These are phyloP conservation scores for Trichosporon asahii DNA, from an alignment of 1,284 basidiomycete species.

Conservation along the genomic window DNA sequence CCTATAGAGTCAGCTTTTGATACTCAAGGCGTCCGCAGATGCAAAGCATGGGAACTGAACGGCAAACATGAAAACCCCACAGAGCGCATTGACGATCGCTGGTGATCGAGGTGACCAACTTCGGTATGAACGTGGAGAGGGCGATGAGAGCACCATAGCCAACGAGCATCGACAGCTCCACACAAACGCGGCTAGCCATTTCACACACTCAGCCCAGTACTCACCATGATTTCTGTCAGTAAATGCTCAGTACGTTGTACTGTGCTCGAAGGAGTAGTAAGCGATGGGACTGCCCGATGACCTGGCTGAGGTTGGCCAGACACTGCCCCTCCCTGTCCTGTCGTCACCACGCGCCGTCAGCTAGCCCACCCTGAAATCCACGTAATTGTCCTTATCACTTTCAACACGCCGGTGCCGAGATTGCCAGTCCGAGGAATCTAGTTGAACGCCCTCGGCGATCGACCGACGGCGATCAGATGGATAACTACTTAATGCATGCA, in stretches of 20 bases:
- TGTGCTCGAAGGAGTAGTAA: conserved; percentile 6
- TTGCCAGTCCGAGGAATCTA: not conserved
- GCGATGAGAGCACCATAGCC: not conserved
- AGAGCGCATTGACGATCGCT: not conserved
- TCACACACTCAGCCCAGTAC: not conserved
- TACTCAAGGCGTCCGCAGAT: too few species aligned
- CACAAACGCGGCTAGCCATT: not conserved
- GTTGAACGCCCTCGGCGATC: not conserved
- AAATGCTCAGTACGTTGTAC: conserved; percentile 9
- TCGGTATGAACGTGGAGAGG: not conserved
- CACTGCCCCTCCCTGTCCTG: conserved; percentile 10
- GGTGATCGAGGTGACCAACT: not conserved
- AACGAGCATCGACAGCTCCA: not conserved
- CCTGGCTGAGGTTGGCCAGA: not conserved
- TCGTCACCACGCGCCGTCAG: not conserved
- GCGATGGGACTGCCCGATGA: conserved; percentile 9
- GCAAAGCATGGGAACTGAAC: too few species aligned
- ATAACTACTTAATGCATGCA: conserved; percentile 1
- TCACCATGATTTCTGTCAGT: conserved; percentile 1
- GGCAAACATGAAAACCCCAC: not conserved
- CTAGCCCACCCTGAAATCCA: not conserved
- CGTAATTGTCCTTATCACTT: not conserved
- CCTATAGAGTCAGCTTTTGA: conserved; percentile 52
- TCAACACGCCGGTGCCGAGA: not conserved
- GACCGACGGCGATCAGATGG: not conserved